phyloP scores from a whole-genome alignment of 345 rosid genomes.

The Moricandia moricandioides region DNA sequence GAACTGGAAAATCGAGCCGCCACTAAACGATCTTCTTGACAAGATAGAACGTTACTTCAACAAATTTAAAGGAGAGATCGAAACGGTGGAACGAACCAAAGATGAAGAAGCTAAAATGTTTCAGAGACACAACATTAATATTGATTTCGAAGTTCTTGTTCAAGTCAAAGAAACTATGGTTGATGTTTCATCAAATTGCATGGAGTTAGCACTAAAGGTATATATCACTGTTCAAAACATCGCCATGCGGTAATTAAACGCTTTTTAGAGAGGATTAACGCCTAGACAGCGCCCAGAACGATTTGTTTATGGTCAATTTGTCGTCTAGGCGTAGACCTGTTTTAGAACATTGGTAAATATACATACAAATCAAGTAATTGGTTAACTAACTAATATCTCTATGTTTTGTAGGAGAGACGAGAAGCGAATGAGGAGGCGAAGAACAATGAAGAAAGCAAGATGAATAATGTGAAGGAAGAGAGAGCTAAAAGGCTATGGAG shows the following conservation, averaged over 20 bases:
- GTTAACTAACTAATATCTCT: neutral
- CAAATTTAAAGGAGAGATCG: slow-evolving; percentile 60
- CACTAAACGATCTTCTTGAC: slow-evolving; percentile 51
- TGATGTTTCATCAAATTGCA: slow-evolving; percentile 71
- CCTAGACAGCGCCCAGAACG: neutral
- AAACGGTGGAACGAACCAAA: slow-evolving; percentile 55
- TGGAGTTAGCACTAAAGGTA: slow-evolving; percentile 68
- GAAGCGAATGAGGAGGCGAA: slow-evolving; percentile 38
- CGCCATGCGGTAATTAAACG: neutral
- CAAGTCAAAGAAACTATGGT: slow-evolving; percentile 64
- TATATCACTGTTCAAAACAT: neutral
- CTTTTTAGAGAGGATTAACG: neutral
- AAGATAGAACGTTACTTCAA: slow-evolving; percentile 55
- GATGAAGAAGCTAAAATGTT: slow-evolving; percentile 58
- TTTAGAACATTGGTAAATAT: neutral
- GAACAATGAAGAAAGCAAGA: slow-evolving; percentile 29
- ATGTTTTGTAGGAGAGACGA: slow-evolving; percentile 44
- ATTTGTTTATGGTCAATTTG: neutral
- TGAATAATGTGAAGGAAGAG: slow-evolving; percentile 25
- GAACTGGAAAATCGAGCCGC: slow-evolving; percentile 58
- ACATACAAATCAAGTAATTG: neutral
- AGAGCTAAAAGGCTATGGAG: slow-evolving; percentile 54
- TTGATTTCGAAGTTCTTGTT: slow-evolving; percentile 50
- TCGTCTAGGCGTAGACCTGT: neutral
- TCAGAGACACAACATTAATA: slow-evolving; percentile 46